Base-by-base conservation (phyloP, 805 yeast species). In the Cyberlindnera galapagoensis region DNA sequence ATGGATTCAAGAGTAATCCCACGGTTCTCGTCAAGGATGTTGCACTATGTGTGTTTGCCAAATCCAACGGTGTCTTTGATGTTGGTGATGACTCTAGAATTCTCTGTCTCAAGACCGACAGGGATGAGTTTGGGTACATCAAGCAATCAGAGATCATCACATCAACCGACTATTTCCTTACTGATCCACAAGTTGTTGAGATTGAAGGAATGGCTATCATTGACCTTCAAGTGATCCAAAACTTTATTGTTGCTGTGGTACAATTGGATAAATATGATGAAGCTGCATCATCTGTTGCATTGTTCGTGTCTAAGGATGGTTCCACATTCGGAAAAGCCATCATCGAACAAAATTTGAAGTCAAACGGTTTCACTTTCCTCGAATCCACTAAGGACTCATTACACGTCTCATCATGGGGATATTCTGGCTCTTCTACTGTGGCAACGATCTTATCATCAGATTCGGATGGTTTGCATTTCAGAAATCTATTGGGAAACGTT, bases 391-490 rank as follows among this genome's bases (percentile, higher is more conserved):
- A 53, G n/a, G 31, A 54, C 23, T 61, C 73, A 2, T 40, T 71
- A 3, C 64, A 65, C 37, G 49, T 72, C 10, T 59, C 62, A 18
- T 56, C 60, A 11, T 35, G 40, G 31, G 46, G 51, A 12, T 16
- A 21, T 15, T 33, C 34, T 5, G 28, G 26, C 7, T 60, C 61
- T 7, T 32, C 44, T 1, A 15, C 42, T 8, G 46, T 43, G 28
- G 43, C 54, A 3, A 47, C 34, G 21, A 35, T 50, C 6, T 13
- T 47, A 12, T 38, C 56, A 7, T 51, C 80, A 39, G 76, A 83
- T 6, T 34, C 39, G 25, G 57, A 71, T 6, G 90, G 92, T 3
- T 44, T 70, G 26, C 62, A 61, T 28, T 78, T 71, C 54, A 52
- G 46, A 5, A 64, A 61, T 28, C 46, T 69, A n/a, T 45, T 73